These are phyloP conservation scores for Globisporangium paroecandrum DNA, from an alignment of 352 stramenopile genomes.

Conservation along the genomic window DNA sequence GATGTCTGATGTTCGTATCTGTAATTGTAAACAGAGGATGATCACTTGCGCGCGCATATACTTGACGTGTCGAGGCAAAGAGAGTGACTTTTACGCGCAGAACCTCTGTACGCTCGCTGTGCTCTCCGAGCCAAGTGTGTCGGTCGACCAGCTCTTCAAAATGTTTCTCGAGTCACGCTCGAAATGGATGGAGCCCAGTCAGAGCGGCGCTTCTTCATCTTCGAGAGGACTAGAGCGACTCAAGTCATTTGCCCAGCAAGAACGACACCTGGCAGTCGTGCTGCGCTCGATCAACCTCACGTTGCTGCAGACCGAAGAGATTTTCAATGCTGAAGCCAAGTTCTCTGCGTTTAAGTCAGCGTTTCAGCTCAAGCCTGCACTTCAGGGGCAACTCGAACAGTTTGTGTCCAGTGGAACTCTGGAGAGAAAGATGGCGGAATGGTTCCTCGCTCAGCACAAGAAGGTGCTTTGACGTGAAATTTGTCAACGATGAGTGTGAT, in stretches of 20 bases:
- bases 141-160: conserved; percentile 33
- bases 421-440: conserved; percentile 26
- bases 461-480: background rate
- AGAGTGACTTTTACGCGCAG: conserved; percentile 56
- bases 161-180: conserved; percentile 48
- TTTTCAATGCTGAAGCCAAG: conserved; percentile 35
- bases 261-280: conserved; percentile 45
- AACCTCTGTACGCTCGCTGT: conserved; percentile 54
- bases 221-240: conserved; percentile 5
- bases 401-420: conserved; percentile 36
- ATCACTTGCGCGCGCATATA: conserved; percentile 40
- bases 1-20: background rate
- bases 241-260: conserved; percentile 17
- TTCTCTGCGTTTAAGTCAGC: conserved; percentile 25
- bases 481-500: background rate
- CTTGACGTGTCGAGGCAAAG: conserved; percentile 49
- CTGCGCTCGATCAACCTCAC: conserved; percentile 59
- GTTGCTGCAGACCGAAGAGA: conserved; percentile 46
- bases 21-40: conserved; percentile 35
- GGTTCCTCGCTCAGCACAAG: conserved; percentile 32
- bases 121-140: conserved; percentile 28
- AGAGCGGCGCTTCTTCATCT: conserved; percentile 3
- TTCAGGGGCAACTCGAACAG: conserved; percentile 26
- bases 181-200: conserved; percentile 40
- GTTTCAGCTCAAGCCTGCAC: conserved; percentile 21